Evolutionary conservation across 2,329 filamentous ascomycete genomes (phyloP).

Genomic region (Didymella pinodella): DNA sequence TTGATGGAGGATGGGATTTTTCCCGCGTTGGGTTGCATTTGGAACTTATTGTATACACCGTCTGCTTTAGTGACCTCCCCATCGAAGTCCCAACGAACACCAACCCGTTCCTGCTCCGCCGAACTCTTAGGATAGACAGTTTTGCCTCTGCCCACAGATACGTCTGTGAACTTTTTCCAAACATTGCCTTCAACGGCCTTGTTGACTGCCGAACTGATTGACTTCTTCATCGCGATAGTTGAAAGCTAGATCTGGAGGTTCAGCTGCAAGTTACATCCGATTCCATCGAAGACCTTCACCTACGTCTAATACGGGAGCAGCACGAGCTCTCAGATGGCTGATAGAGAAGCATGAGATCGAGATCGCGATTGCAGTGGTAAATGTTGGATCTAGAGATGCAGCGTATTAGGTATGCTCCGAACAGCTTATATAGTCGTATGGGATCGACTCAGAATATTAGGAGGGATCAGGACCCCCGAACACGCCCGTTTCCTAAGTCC

Average conservation of each 20-base stretch:
- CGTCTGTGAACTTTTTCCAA: constrained; percentile 17
- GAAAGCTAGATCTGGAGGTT: not conserved
- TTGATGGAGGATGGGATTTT: constrained; percentile 37
- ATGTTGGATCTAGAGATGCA: too few relatives aligned
- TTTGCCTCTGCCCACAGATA: constrained; percentile 13
- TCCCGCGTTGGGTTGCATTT: constrained; percentile 42
- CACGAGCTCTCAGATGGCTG: too few relatives aligned
- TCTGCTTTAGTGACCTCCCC: constrained; percentile 12
- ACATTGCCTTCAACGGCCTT: constrained; percentile 10
- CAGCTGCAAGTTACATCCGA: not conserved
- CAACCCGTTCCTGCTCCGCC: constrained; percentile 10
- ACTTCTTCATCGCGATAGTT: not conserved
- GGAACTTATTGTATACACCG: constrained; percentile 32
- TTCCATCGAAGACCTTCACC: too few relatives aligned
- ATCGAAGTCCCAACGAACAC: constrained; percentile 16
- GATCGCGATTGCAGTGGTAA: too few relatives aligned
- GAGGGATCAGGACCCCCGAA: too few relatives aligned
- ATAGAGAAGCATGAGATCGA: too few relatives aligned
- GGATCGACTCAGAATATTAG: too few relatives aligned
- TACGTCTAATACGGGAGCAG: too few relatives aligned
- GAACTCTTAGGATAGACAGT: constrained; percentile 15
- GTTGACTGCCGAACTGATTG: not conserved
- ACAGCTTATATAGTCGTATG: too few relatives aligned
- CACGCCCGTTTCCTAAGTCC: too few relatives aligned
- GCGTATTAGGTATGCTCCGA: too few relatives aligned